A percentile compares a stretch with the other conserved stretches of the same genome.
These are phyloP conservation scores for Rhizopus sp. DNA, from an alignment of 371 early-diverging fungal genomes.

Conservation along the genomic window DNA sequence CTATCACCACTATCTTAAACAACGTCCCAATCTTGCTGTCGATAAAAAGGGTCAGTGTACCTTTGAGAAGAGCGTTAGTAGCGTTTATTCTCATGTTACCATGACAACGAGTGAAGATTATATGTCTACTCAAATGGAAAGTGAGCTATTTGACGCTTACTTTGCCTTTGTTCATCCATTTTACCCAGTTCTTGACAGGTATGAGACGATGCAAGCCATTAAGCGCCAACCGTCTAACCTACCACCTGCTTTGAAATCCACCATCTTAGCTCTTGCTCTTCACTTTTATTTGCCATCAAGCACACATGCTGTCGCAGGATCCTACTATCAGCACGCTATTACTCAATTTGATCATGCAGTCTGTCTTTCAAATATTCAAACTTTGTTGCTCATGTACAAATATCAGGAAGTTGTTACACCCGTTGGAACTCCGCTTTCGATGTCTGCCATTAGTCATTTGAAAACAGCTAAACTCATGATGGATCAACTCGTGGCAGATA, in stretches of 20 bases:
- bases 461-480: constrained; percentile 18
- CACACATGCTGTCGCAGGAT: background rate
- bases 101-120: constrained; percentile 13
- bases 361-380: constrained; percentile 12
- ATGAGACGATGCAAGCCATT: constrained; percentile 23
- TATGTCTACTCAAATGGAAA: constrained; percentile 30
- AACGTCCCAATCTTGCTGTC: constrained; percentile 19
- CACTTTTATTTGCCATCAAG: constrained; percentile 1
- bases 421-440: constrained; percentile 15
- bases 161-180: constrained; percentile 65
- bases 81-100: background rate
- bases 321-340: constrained; percentile 12
- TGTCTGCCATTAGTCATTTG: constrained; percentile 10
- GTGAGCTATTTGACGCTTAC: constrained; percentile 55
- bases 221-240: background rate
- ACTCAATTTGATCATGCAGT: constrained; percentile 3
- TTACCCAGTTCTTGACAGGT: constrained; percentile 59
- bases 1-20: constrained; percentile 3
- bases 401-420: constrained; percentile 28
- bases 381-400: constrained; percentile 19
- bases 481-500: background rate
- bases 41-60: constrained; percentile 18
- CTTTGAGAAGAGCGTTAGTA: constrained; percentile 18
- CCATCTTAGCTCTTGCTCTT: constrained; percentile 12
- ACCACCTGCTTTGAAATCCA: constrained; percentile 1